Evolutionary conservation across 306 rosid genomes (phyloP), one percentile per base, ranked within the genome.

Genomic region (Vigna mungo): DNA sequence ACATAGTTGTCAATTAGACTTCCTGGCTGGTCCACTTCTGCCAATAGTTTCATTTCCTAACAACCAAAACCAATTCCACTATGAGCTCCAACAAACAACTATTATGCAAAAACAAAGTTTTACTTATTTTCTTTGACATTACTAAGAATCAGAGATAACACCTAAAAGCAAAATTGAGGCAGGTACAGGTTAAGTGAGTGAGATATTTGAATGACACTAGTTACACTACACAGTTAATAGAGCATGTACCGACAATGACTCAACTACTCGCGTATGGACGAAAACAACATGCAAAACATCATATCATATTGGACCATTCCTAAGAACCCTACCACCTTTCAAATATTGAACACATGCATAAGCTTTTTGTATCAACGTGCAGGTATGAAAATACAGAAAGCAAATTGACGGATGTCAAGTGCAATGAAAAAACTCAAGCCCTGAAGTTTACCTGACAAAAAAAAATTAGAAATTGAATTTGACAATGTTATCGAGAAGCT

Each of bases 11-110:
- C 98, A 7, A 95, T 92, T 21, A 74, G 92, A 84, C 97, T 95
- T 32, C 97, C 98, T 16, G 98, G 98, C 83, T 84, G 97, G 78
- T 92, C 98, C 87, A 95, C 98, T 82, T 92, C 97, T 58, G 97
- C 98, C 75, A 95, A 67, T 73, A 95, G 82, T 82, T 92, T 95
- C 98, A 95, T 95, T 90, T 95, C 98, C 97, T 95, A 80, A 23
- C 25, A 58, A 66, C 77, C 85, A 75, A 65, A 60, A 60, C 25
- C 49, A 67, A 80, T 25, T 25, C 46, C 61, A 56, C 34, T 39
- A 74, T 80, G 13, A 79, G 61, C 75, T 72, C 34, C 49, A 73
- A 66, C 71, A 69, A 27, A 58, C n/a, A 73, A 60, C 27, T 58
- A 41, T 6, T 25, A 1, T 41, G 69, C 52, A 10, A 34, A 5